Conservation (phyloP, 2,329 filamentous ascomycete species). For the Xylaria sp. region DNA sequence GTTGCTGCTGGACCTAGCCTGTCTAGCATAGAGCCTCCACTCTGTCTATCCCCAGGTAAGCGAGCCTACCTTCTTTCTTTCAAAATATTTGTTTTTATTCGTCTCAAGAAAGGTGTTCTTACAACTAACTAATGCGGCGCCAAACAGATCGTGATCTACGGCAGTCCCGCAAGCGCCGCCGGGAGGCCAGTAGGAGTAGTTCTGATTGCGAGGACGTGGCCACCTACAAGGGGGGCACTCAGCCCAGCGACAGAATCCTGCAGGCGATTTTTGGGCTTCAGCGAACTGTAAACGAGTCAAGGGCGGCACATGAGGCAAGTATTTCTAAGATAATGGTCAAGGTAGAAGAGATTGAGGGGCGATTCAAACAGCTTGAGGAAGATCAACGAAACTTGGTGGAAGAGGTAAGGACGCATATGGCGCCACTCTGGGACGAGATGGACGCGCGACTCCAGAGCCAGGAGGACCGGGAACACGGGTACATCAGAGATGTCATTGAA, state of each 20-base stretch:
- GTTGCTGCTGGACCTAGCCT: constrained; percentile 1
- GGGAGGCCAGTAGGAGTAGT: constrained; percentile 2
- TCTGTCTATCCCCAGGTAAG: constrained; percentile 24
- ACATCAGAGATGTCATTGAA: constrained; percentile 25
- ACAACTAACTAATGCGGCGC: neutral
- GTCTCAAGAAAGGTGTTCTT: neutral
- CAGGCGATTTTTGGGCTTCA: constrained; percentile 23
- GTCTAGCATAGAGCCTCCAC: constrained; percentile 8
- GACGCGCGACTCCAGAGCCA: constrained; percentile 27
- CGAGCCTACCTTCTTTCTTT: neutral
- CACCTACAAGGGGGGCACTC: neutral
- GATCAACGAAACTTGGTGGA: constrained; percentile 21
- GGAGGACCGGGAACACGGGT: constrained; percentile 24
- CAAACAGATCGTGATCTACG: constrained; percentile 1
- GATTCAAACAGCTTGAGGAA: constrained; percentile 27
- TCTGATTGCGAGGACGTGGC: neutral
- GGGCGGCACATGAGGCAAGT: constrained; percentile 11
- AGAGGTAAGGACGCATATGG: constrained; percentile 27
- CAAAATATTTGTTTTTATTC: neutral
- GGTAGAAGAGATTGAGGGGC: constrained; percentile 25
- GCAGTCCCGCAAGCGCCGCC: constrained; percentile 21
- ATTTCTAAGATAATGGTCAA: constrained; percentile 24
- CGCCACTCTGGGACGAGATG: constrained; percentile 30
- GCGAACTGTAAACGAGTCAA: constrained; percentile 14
- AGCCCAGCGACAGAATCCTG: constrained; percentile 9